Conservation (phyloP, 352 stramenopile species). For the Globisporangium perplexum region DNA sequence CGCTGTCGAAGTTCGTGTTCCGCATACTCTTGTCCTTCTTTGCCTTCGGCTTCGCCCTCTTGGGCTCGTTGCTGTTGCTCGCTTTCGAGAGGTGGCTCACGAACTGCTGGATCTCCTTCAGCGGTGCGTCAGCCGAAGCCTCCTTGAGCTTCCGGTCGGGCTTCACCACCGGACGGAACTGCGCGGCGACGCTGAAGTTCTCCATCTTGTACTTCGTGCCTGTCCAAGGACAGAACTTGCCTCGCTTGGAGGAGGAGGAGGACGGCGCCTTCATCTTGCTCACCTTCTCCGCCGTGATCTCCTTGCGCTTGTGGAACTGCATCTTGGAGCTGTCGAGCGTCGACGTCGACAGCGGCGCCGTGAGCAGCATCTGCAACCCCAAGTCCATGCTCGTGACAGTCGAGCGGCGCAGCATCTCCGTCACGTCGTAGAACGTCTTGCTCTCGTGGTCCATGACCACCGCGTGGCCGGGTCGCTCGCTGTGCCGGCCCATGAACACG, state of each 20-base stretch:
- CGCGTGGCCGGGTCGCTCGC: slow-evolving; percentile 27
- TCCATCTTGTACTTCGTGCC: slow-evolving; percentile 75
- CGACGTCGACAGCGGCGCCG: slow-evolving; percentile 57
- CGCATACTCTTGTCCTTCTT: slow-evolving; percentile 29
- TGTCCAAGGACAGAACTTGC: slow-evolving; percentile 44
- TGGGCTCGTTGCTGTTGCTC: not conserved
- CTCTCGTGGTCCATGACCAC: slow-evolving; percentile 61
- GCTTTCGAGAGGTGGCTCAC: slow-evolving; percentile 36
- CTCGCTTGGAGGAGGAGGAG: slow-evolving; percentile 1
- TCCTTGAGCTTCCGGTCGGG: slow-evolving; percentile 42
- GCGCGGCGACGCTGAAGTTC: slow-evolving; percentile 50
- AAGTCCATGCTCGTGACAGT: slow-evolving; percentile 67
- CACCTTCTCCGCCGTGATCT: slow-evolving; percentile 26
- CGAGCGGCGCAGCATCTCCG: slow-evolving; percentile 38
- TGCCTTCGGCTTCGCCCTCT: slow-evolving; percentile 16
- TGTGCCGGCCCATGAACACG: slow-evolving; percentile 43
- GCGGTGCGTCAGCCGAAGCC: slow-evolving; percentile 18
- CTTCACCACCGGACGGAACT: slow-evolving; percentile 52
- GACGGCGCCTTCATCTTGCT: slow-evolving; percentile 12
- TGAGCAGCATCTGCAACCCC: slow-evolving; percentile 67
- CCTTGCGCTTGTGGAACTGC: slow-evolving; percentile 54
- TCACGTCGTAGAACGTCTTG: slow-evolving; percentile 60
- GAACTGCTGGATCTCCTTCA: slow-evolving; percentile 53
- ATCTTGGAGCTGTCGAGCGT: slow-evolving; percentile 48
- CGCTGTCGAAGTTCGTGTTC: slow-evolving; percentile 24